Evolutionary conservation across 2,329 filamentous ascomycete species (phyloP).

Genomic region (Fusarium sp.): DNA sequence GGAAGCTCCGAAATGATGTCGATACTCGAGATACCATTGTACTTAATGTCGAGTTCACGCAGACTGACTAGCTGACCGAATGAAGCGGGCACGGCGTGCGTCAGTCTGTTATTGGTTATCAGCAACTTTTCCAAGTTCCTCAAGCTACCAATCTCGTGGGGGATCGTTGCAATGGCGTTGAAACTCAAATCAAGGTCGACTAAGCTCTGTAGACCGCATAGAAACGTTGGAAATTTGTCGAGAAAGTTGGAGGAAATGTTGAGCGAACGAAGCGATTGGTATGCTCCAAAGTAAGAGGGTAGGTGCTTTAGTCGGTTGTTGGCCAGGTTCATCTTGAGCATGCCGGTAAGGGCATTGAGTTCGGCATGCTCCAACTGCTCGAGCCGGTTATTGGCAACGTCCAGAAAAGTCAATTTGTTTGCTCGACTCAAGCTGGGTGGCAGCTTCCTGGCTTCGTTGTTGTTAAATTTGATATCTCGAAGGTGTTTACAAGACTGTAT

Average conservation of each 20-base stretch:
- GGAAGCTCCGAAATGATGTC: conserved; percentile 87
- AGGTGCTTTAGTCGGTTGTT: conserved; percentile 89
- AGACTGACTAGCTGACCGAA: conserved; percentile 81
- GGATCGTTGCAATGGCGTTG: conserved; percentile 85
- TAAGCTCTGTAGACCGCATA: conserved; percentile 83
- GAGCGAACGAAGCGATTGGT: conserved; percentile 81
- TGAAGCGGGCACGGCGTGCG: conserved; percentile 77
- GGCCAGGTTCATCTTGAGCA: conserved; percentile 90
- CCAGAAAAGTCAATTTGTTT: conserved; percentile 83
- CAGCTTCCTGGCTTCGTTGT: conserved; percentile 89
- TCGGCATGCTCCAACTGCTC: conserved; percentile 89
- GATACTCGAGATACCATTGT: conserved; percentile 89
- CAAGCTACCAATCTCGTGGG: conserved; percentile 81
- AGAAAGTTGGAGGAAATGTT: conserved; percentile 96
- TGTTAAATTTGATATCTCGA: conserved; percentile 94
- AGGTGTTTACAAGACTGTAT: conserved; percentile 92
- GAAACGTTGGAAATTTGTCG: conserved; percentile 83
- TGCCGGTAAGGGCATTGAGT: conserved; percentile 76
- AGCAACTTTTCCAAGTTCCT: conserved; percentile 87
- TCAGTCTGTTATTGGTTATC: conserved; percentile 93
- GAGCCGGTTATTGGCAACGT: conserved; percentile 93
- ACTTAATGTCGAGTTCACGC: conserved; percentile 93
- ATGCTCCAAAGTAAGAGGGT: conserved; percentile 84
- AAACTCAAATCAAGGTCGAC: conserved; percentile 97
- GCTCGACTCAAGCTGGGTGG: conserved; percentile 87